Conservation (phyloP, 441 rosid species). For the Arabidopsis lyrata region DNA sequence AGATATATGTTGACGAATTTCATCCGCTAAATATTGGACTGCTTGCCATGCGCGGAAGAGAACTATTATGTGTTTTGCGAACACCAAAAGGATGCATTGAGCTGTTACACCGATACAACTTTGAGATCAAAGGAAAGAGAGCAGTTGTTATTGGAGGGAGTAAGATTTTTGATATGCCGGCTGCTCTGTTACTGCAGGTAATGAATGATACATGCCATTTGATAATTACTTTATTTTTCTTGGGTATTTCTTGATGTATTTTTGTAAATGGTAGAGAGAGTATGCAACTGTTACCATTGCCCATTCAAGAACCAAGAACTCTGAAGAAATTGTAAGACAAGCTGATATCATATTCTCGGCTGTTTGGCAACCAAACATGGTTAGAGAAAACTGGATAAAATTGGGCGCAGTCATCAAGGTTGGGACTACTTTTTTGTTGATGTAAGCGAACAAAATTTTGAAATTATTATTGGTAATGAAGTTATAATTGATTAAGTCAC, state of each 20-base stretch:
- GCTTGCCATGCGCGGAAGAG: conserved; percentile 88
- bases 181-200: conserved; percentile 84
- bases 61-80: conserved; percentile 77
- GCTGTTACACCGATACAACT: conserved; percentile 69
- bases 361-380: conserved; percentile 82
- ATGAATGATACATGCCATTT: neutral
- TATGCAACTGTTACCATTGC: conserved; percentile 76
- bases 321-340: conserved; percentile 66
- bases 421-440: conserved; percentile 77
- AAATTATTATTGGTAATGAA: no score
- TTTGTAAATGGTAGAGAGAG: conserved; percentile 55
- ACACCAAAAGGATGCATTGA: conserved; percentile 95
- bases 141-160: conserved; percentile 88
- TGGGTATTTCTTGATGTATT: conserved; percentile 20
- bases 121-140: conserved; percentile 79
- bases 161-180: conserved; percentile 92
- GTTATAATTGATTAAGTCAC: no score
- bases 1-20: conserved; percentile 94
- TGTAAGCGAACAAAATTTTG: conserved; percentile 43
- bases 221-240: conserved; percentile 4
- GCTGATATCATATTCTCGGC: conserved; percentile 86
- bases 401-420: conserved; percentile 88
- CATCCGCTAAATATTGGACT: conserved; percentile 83
- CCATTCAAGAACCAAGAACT: conserved; percentile 74
- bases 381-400: conserved; percentile 79